Conservation (phyloP, 2,329 filamentous ascomycete genomes). For the Metarhizium anisopliae region DNA sequence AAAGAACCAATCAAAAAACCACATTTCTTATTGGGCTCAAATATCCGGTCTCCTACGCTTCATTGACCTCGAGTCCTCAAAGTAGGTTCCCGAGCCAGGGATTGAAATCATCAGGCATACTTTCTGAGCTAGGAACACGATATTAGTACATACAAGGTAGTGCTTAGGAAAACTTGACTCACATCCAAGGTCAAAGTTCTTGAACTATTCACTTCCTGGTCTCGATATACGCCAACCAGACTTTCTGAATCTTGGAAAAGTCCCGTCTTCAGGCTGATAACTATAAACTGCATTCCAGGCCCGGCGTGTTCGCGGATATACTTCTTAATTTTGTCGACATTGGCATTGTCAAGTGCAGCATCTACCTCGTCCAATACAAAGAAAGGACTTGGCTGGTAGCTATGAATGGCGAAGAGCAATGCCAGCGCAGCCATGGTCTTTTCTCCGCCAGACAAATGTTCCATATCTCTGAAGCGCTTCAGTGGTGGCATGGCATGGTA, state of each 20-base stretch:
- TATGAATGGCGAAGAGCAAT: constrained; percentile 94
- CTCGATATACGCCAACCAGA: constrained; percentile 88
- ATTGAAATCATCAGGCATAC: not conserved
- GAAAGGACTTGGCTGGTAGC: constrained; percentile 90
- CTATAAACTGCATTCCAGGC: constrained; percentile 98
- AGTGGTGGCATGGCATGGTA: constrained; percentile 98
- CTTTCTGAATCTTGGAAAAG: constrained; percentile 96
- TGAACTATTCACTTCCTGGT: constrained; percentile 88
- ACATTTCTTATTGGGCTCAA: too few species aligned
- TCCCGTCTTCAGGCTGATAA: constrained; percentile 91
- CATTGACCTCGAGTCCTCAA: too few species aligned
- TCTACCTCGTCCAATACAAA: constrained; percentile 98
- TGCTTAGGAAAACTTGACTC: constrained; percentile 35
- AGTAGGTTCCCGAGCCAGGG: not conserved
- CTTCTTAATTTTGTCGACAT: constrained; percentile 91
- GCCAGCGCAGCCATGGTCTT: constrained; percentile 98
- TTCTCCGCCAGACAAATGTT: constrained; percentile 91
- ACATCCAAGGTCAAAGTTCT: constrained; percentile 91
- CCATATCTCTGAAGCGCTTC: constrained; percentile 98
- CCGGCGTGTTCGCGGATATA: constrained; percentile 92
- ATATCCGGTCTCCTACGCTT: too few species aligned
- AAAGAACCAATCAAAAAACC: not conserved
- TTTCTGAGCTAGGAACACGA: not conserved
- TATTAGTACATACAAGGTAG: not conserved
- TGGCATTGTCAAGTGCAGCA: constrained; percentile 94